Conservation (phyloP, 768 basidiomycete species). For the Lentinula raphanica region DNA sequence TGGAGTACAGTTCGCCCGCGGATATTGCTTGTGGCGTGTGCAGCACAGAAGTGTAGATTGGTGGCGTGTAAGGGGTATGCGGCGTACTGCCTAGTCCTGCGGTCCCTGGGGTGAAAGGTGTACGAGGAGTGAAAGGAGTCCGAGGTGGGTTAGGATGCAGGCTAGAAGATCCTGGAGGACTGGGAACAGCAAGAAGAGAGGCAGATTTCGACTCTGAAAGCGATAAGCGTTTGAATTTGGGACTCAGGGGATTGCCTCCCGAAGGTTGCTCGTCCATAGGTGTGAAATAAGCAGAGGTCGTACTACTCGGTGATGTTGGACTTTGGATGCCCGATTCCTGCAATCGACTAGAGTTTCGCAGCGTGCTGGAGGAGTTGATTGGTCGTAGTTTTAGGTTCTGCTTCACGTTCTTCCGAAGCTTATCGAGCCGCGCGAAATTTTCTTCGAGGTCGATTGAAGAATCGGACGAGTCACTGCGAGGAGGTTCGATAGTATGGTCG, state of each 20-base stretch:
- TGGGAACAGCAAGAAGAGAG: not conserved
- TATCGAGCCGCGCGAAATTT: constrained; percentile 63
- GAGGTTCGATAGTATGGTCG: not conserved
- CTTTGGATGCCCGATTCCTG: not conserved
- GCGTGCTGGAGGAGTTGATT: constrained; percentile 53
- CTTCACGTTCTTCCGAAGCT: constrained; percentile 66
- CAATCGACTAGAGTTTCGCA: constrained; percentile 26
- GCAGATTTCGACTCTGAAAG: not conserved
- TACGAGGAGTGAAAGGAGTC: constrained; percentile 10
- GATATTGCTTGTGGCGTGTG: constrained; percentile 28
- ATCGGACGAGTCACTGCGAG: constrained; percentile 1
- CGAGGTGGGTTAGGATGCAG: not conserved
- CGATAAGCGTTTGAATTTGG: not conserved
- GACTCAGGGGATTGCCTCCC: not conserved
- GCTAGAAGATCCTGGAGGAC: constrained; percentile 16
- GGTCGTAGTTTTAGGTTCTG: constrained; percentile 76
- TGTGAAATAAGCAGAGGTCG: constrained; percentile 12
- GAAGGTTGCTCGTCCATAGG: constrained; percentile 5
- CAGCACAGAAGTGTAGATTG: constrained; percentile 13
- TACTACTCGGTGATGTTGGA: constrained; percentile 8
- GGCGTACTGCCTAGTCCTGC: not conserved
- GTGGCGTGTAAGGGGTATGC: constrained; percentile 13
- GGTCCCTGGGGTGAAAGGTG: not conserved
- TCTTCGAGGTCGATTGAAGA: constrained; percentile 46
- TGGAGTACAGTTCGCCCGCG: constrained; percentile 41